Evolutionary conservation across 106 monocot species (phyloP), one percentile per base, ranked within the genome.

Genomic region (Allium fistulosum): DNA sequence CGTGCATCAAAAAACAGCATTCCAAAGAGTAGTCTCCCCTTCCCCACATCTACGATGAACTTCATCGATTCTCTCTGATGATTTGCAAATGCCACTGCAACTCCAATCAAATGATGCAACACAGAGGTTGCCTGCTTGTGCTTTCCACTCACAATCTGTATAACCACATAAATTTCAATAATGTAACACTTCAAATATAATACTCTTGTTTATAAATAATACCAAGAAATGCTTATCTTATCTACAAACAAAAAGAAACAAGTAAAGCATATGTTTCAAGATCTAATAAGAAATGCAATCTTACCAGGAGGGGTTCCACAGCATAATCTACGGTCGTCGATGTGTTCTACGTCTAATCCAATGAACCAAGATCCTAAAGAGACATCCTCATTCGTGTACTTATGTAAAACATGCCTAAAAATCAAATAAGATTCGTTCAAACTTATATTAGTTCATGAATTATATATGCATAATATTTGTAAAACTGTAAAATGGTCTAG

Each of bases 71-170:
- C 79, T 76, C 45, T 82, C 82, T 7, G 49, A 79, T 8, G 86
- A 86, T 28, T 77, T 86, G 82, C 86, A 86, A 22, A 86, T 82
- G 52, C 86, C 86, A 15, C 86, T 86, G 70, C 86, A 86, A 71
- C 70, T 86, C 86, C 86, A 86, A 53, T 86, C 86, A 48, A 86
- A 86, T 0, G 86, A 86, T 15, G 86, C 86, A 46, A 79, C 82
- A n/a, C 86, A 86, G 48, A 86, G 69, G 63, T 86, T 86, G 66
- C 86, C 86, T 4, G 82, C 86, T 61, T 86, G 86, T 22, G 82
- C 86, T 71, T 86, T 82, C 86, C 86, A 86, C 48, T 86, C 86
- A 47, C 86, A 86, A 53, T 86, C 86, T 86, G 73, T 60, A 72
- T 37, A 37, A 37, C 37, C 37, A 37, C 37, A 37, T 37, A 37